phyloP scores from a whole-genome alignment of 192 early-diverging fungal genomes.

The Backusella morwellensis region DNA sequence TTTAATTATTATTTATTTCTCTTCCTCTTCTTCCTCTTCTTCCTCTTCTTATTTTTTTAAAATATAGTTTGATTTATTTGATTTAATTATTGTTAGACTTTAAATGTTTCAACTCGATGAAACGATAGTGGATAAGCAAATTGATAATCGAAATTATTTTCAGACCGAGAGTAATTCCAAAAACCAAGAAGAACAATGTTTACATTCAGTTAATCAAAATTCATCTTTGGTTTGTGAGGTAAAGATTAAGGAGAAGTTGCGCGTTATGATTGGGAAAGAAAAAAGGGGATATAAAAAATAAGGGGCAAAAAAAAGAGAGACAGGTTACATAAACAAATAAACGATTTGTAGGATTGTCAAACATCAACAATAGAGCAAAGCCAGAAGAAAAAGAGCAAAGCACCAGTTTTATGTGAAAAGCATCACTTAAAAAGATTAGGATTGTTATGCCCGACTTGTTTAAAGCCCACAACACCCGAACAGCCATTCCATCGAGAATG shows the following conservation, averaged over 20 bases:
- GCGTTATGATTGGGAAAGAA: neutral
- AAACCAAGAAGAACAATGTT: neutral
- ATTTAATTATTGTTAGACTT: neutral
- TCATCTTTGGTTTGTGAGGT: neutral
- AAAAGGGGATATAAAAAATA: constrained; percentile 7
- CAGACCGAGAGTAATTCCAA: neutral
- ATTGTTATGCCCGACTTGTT: neutral
- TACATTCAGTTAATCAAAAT: neutral
- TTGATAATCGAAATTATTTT: neutral
- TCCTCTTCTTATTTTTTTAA: neutral
- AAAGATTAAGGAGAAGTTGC: constrained; percentile 14
- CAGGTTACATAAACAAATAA: neutral
- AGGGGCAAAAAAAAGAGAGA: neutral
- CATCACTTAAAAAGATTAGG: neutral
- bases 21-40: neutral
- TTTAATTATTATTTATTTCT: neutral
- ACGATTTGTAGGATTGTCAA: constrained; percentile 8
- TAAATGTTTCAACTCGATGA: neutral
- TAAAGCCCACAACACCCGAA: neutral
- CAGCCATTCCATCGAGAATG: constrained; percentile 4
- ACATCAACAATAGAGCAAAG: neutral
- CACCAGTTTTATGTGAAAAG: neutral
- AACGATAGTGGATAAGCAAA: neutral
- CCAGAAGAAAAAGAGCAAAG: neutral
- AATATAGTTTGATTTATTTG: neutral